Evolutionary conservation across 495 filamentous ascomycete species (phyloP), one percentile per base, ranked within the genome.

Genomic region (Penicillium soppii): DNA sequence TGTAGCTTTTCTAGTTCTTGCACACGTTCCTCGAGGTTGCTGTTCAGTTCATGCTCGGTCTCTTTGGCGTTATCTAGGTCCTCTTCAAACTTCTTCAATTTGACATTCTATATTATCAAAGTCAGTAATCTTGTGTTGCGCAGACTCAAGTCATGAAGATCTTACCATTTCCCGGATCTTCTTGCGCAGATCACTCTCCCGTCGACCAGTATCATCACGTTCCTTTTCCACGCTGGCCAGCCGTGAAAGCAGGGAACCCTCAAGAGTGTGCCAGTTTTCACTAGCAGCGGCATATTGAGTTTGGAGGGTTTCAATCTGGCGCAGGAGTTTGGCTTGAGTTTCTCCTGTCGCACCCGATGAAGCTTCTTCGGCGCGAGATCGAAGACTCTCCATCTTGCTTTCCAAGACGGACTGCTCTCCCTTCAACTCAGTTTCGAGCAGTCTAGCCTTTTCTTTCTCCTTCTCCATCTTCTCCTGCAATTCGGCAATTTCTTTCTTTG

Each of bases 221-320:
- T 99, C 95, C 61, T 85, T 91, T 63, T 99, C 94, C 8, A 96
- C 73, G 46, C 73, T 84, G 1, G 82, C 76, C 22, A 95, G 76
- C 38, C 91, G 78, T 17, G 86, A 78, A 29, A 90, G 77, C 38
- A 97, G 70, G 1, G 88, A 91, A 10, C 88, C 81, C 57, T 99
- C 92, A 39, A 97, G 88, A 0, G 91, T 89, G 52, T 97, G 91
- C 95, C 95, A 99, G 65, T 97, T 99, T 58, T 95, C 91, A 53
- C 89, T 92, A 2, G 95, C 94, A 43, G 91, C 83, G 0, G 90
- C 86, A 67, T 99, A 95, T 68, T 99, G 95, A 4, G 88, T 92
- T 70, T 97, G 95, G 42, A 99, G 71, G 2, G 90, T 97, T 75
- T 99, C 95, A 23, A 97, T 84, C 69, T 97, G 95, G 37, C 95